Percentiles rank a stretch among this genome's conserved stretches.
Conservation (phyloP, 441 rosid species). For the Eugenia klotzschiana region DNA sequence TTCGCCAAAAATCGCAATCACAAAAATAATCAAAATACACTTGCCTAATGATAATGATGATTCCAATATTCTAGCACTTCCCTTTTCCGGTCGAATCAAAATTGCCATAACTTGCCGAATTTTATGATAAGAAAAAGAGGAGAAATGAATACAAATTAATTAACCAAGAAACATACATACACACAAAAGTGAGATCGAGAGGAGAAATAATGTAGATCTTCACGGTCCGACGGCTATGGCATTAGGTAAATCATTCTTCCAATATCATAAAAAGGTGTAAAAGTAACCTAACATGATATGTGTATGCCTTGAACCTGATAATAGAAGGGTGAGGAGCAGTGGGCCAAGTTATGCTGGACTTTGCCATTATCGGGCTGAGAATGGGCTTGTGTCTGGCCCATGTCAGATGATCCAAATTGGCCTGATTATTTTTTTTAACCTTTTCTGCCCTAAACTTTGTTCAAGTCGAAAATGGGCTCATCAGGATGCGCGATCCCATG, state of each 20-base stretch:
- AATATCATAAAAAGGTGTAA: not conserved
- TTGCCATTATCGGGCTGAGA: not conserved
- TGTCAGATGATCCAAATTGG: not conserved
- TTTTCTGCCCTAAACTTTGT: not conserved
- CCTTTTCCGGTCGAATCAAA: constrained; percentile 39
- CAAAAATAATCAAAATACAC: constrained; percentile 8
- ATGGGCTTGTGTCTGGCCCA: not conserved
- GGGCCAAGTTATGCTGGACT: not conserved
- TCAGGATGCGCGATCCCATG: not conserved
- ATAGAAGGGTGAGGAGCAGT: not conserved
- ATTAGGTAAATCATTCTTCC: not conserved
- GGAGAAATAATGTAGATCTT: not conserved
- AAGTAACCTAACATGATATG: not conserved
- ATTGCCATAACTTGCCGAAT: constrained; percentile 29
- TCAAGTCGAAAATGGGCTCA: not conserved
- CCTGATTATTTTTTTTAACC: not conserved
- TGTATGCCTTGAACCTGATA: too few relatives aligned
- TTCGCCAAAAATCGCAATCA: constrained; percentile 46
- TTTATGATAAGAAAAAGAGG: not conserved
- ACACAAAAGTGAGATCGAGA: not conserved
- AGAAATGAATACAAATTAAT: not conserved
- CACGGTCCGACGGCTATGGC: not conserved
- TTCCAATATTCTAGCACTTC: constrained; percentile 54
- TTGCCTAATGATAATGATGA: constrained; percentile 46
- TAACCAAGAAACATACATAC: not conserved